These are phyloP conservation scores for Phytopythium sindhum DNA, from an alignment of 352 stramenopile species.

Conservation along the genomic window DNA sequence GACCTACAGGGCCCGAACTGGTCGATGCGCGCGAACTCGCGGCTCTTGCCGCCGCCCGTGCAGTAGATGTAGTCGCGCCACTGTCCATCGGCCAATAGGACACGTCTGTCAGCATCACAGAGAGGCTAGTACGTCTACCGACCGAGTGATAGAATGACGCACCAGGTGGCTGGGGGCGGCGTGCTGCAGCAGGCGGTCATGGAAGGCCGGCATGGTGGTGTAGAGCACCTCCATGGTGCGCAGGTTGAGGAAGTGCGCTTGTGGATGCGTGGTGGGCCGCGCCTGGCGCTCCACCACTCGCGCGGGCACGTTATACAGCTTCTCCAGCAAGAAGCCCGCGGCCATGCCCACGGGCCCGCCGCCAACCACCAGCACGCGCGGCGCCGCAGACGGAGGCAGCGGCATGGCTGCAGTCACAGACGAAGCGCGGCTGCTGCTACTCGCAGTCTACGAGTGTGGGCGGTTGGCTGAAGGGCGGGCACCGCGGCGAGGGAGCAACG, in stretches of 20 bases:
- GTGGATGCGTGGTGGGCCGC: conserved; percentile 82
- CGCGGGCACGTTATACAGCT: conserved; percentile 62
- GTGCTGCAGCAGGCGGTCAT: conserved; percentile 59
- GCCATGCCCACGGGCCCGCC: conserved; percentile 67
- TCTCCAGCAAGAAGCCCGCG: conserved; percentile 65
- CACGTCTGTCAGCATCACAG: neutral
- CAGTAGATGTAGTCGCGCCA: conserved; percentile 88
- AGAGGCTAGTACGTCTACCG: too few relatives aligned
- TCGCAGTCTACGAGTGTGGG: too few relatives aligned
- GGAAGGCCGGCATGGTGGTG: conserved; percentile 61
- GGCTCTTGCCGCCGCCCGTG: conserved; percentile 55
- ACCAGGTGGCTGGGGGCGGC: conserved; percentile 65
- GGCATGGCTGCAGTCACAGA: neutral
- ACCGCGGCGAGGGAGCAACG: too few relatives aligned
- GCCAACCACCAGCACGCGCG: conserved; percentile 71
- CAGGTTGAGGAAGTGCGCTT: conserved; percentile 95
- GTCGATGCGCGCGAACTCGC: conserved; percentile 75
- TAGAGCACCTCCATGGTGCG: conserved; percentile 93
- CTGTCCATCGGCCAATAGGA: conserved; percentile 20
- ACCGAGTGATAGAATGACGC: conserved; percentile 1
- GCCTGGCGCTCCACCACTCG: conserved; percentile 77
- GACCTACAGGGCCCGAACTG: conserved; percentile 67
- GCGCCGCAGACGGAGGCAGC: conserved; percentile 9
- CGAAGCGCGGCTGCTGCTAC: conserved; percentile 8
- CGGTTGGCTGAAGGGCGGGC: too few relatives aligned